Percentiles rank a stretch among this genome's conserved stretches.
Evolutionary conservation across 345 rosid genomes (phyloP).

Genomic region (Erysimum cheiranthoides): DNA sequence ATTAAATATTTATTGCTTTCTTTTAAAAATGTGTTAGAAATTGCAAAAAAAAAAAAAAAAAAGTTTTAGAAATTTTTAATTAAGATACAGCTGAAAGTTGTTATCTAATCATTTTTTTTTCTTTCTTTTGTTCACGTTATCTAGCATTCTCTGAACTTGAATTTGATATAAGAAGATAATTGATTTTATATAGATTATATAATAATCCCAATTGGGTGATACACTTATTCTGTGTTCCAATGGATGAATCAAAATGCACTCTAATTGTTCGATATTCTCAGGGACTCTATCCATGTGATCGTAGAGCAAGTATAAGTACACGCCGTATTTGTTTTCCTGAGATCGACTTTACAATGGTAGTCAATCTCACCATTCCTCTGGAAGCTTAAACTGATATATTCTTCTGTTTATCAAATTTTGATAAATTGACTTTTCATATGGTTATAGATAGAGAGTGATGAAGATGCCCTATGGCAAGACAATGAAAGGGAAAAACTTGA

Average conservation of each 20-base stretch:
- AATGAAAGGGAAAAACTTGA: slow-evolving; percentile 56
- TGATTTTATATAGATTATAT: background rate
- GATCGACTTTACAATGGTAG: slow-evolving; percentile 71
- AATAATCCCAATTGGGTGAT: background rate
- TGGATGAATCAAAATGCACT: background rate
- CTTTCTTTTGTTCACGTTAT: too few species aligned
- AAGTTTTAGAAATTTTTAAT: background rate
- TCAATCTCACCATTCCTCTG: background rate
- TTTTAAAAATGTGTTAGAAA: too few species aligned
- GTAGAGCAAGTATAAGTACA: slow-evolving; percentile 56
- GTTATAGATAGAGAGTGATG: slow-evolving; percentile 70
- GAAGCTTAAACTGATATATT: background rate
- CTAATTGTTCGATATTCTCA: slow-evolving; percentile 37
- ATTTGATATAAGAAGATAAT: background rate
- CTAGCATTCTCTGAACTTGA: background rate
- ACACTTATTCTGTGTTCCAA: background rate
- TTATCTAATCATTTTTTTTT: background rate
- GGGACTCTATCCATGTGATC: slow-evolving; percentile 82
- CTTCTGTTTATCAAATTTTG: background rate
- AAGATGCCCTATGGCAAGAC: slow-evolving; percentile 65
- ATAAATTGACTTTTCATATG: background rate
- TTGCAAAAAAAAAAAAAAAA: too few species aligned
- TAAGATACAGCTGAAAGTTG: background rate
- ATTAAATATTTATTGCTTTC: background rate
- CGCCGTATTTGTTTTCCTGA: slow-evolving; percentile 54